These are phyloP conservation scores for Phytophthora quininea DNA, from an alignment of 352 stramenopile genomes.

Conservation along the genomic window DNA sequence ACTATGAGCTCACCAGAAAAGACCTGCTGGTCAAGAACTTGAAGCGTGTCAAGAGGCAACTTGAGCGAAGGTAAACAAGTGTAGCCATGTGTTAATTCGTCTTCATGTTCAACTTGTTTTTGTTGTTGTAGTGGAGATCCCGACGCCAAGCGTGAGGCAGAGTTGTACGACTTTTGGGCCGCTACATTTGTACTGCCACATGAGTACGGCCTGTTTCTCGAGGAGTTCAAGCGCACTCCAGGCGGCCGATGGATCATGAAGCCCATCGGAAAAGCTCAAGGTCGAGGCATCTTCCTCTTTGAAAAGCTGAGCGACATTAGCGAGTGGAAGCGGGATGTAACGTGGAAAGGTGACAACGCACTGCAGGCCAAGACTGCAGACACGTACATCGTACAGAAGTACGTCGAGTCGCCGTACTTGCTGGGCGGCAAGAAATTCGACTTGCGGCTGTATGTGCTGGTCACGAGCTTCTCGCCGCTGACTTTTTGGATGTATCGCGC, in stretches of 20 bases:
- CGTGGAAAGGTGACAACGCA: constrained; percentile 46
- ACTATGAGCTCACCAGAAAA: constrained; percentile 93
- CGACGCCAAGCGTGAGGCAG: constrained; percentile 39
- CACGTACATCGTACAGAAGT: constrained; percentile 85
- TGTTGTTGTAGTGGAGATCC: constrained; percentile 36
- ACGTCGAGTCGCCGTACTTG: constrained; percentile 76
- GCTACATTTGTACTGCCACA: constrained; percentile 87
- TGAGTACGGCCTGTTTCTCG: constrained; percentile 86
- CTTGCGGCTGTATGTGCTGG: constrained; percentile 89
- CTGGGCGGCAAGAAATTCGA: constrained; percentile 92
- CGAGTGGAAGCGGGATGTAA: constrained; percentile 86
- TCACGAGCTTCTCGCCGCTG: constrained; percentile 84
- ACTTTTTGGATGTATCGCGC: constrained; percentile 89
- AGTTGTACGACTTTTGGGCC: constrained; percentile 67
- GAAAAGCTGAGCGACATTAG: constrained; percentile 88
- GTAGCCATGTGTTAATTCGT: constrained; percentile 10
- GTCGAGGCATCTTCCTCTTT: constrained; percentile 89
- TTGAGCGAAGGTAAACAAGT: constrained; percentile 61
- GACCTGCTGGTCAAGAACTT: constrained; percentile 92
- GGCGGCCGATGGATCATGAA: constrained; percentile 94
- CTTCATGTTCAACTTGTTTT: not conserved
- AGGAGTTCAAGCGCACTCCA: constrained; percentile 67
- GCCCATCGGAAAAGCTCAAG: constrained; percentile 84
- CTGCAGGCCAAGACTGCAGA: constrained; percentile 53
- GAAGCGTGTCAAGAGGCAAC: constrained; percentile 87